Percentiles rank a stretch among this genome's conserved stretches.
phyloP scores from a whole-genome alignment of 768 basidiomycete genomes.

The Scleroderma citrinum region DNA sequence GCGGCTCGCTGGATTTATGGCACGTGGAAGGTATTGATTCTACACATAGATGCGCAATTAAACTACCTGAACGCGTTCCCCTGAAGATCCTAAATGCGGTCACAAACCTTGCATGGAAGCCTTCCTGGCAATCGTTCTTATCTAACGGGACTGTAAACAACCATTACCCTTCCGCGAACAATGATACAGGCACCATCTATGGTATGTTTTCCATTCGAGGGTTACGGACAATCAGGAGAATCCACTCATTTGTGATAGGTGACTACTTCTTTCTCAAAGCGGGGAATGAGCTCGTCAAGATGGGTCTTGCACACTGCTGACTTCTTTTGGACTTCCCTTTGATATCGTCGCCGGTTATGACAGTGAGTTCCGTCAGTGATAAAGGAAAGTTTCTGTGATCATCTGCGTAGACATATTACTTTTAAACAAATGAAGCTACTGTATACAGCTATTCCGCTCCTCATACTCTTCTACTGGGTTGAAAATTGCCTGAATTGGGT shows the following conservation, averaged over 20 bases:
- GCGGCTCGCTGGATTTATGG: constrained; percentile 38
- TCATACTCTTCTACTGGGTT: no score
- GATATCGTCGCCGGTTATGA: no score
- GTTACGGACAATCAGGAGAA: background rate
- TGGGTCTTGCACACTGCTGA: constrained; percentile 38
- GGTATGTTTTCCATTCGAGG: constrained; percentile 25
- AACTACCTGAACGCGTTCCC: background rate
- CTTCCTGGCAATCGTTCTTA: constrained; percentile 57
- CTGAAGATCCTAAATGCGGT: constrained; percentile 41
- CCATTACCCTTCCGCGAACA: constrained; percentile 42
- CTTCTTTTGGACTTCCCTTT: background rate
- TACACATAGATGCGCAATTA: background rate
- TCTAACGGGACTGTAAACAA: constrained; percentile 62
- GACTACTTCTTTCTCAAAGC: constrained; percentile 60
- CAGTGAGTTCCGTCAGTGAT: no score
- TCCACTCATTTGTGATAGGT: constrained; percentile 29
- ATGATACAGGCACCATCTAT: constrained; percentile 56
- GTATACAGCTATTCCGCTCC: no score
- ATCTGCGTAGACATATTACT: no score
- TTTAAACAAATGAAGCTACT: no score
- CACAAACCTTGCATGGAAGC: constrained; percentile 50
- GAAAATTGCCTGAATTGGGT: no score
- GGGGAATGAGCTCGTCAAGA: constrained; percentile 45
- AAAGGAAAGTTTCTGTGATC: no score
- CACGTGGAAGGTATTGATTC: constrained; percentile 36